Evolutionary conservation across 1,284 basidiomycete genomes (phyloP), one percentile per base, ranked within the genome.

Genomic region (Gymnopus androsaceus): DNA sequence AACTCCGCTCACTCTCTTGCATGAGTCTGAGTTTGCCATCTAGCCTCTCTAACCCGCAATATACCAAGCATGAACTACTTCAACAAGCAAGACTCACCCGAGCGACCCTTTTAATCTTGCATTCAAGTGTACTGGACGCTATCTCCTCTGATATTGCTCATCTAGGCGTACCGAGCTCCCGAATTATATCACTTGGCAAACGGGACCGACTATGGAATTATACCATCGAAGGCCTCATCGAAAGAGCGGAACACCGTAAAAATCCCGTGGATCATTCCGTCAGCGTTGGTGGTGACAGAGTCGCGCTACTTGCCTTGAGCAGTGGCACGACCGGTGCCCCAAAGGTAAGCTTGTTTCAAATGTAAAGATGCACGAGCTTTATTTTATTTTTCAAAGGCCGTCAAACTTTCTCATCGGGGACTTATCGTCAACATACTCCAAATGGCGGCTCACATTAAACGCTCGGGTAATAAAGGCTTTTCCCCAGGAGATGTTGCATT

Each of bases 391-490:
- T 5, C 11, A 2, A 93, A 93, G 82, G 90, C 88, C 4, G 84
- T 92, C 25, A 77, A 75, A 11, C 87, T 92, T 59, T 72, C 89
- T 1, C 89, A 92, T 66, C 83, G 80, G 63, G 69, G 80, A 1
- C 75, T 88, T 2, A 83, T 90, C 46, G 79, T 85, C 33, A 91
- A 90, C 64, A 68, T 87, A 5, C 69, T 88, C 15, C 87, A 88
- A 67, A 79, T 78, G 63, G 78, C 78, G 3, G 68, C 72, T n/a
- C 82, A 83, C 63, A 73, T 76, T 55, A 21, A n/a, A 14, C 75
- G 73, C 44, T 65, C 83, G 9, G 77, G 76, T 49, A 77, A 82
- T 46, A 63, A 65, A 2, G 64, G 66, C 40, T 61, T 72, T 54
- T 36, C 45, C 19, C 66, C 69, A 73, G 77, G 76, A 72, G 65